Evolutionary conservation across 176 grass and related monocot species (phyloP).

Genomic region (Eragrostis curvula): DNA sequence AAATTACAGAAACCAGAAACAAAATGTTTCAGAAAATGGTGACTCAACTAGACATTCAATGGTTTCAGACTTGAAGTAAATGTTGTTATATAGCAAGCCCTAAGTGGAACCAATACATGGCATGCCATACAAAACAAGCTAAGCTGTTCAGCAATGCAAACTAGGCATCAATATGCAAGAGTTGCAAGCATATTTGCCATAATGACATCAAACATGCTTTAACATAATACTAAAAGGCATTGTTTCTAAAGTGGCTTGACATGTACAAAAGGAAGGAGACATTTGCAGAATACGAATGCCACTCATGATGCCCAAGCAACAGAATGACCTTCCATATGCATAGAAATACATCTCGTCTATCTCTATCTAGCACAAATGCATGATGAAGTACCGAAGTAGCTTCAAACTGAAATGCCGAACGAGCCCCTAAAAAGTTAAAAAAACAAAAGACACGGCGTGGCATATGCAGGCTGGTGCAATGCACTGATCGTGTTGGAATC

Average conservation of each 20-base stretch:
- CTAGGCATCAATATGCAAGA: neutral
- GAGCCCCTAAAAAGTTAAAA: neutral
- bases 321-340: neutral
- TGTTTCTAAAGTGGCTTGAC: neutral
- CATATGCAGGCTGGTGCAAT: neutral
- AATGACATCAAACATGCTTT: neutral
- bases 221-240: neutral
- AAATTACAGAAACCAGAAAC: slow-evolving; percentile 4
- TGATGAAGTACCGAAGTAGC: neutral
- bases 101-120: neutral
- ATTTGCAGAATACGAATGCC: neutral
- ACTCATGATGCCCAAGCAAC: slow-evolving; percentile 3
- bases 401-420: neutral
- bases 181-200: neutral
- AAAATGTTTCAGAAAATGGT: slow-evolving; percentile 2
- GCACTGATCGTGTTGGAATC: neutral
- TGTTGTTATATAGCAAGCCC: neutral
- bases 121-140: neutral
- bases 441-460: neutral
- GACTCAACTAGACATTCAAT: neutral
- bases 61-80: neutral
- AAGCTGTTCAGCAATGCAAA: slow-evolving; percentile 9
- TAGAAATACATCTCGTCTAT: neutral
- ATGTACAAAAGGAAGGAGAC: neutral
- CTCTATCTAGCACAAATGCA: neutral